Conservation (phyloP, 106 monocot genomes). For the Acanthochlamys bracteata region DNA sequence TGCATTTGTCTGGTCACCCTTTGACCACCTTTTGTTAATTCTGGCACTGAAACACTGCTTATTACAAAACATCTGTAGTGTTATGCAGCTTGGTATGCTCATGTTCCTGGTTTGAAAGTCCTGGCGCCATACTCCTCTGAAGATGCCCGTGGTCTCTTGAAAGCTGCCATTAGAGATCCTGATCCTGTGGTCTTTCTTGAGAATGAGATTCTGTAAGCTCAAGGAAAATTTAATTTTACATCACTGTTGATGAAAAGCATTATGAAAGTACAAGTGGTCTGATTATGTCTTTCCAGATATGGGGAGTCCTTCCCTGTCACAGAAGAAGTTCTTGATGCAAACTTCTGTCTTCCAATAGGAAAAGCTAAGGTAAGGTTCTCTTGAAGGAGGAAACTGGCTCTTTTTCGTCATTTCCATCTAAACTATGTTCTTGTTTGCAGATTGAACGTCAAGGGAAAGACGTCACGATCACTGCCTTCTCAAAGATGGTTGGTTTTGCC, state of each 20-base stretch:
- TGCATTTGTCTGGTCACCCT: not conserved
- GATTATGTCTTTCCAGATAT: constrained; percentile 42
- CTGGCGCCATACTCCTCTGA: constrained; percentile 77
- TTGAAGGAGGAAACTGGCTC: not conserved
- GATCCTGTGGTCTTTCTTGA: constrained; percentile 97
- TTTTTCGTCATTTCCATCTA: constrained; percentile 1
- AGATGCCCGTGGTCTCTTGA: constrained; percentile 91
- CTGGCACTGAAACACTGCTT: not conserved
- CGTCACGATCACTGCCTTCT: constrained; percentile 84
- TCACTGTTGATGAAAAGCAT: not conserved
- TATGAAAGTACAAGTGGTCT: not conserved
- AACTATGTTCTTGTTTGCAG: constrained; percentile 23
- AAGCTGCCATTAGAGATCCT: constrained; percentile 92
- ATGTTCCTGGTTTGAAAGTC: constrained; percentile 86
- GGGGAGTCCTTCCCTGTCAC: constrained; percentile 92
- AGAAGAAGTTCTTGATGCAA: constrained; percentile 90
- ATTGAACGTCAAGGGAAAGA: constrained; percentile 86
- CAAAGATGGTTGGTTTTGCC: constrained; percentile 95
- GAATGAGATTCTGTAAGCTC: constrained; percentile 82
- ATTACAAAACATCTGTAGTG: constrained; percentile 44
- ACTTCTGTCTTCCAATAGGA: constrained; percentile 92
- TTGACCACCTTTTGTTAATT: not conserved
- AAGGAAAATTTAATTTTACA: not conserved
- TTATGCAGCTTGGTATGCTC: constrained; percentile 91
- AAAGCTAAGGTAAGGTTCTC: constrained; percentile 71